These are phyloP conservation scores for Rutstroemia sp. DNA, from an alignment of 2,329 filamentous ascomycete genomes.

Conservation along the genomic window DNA sequence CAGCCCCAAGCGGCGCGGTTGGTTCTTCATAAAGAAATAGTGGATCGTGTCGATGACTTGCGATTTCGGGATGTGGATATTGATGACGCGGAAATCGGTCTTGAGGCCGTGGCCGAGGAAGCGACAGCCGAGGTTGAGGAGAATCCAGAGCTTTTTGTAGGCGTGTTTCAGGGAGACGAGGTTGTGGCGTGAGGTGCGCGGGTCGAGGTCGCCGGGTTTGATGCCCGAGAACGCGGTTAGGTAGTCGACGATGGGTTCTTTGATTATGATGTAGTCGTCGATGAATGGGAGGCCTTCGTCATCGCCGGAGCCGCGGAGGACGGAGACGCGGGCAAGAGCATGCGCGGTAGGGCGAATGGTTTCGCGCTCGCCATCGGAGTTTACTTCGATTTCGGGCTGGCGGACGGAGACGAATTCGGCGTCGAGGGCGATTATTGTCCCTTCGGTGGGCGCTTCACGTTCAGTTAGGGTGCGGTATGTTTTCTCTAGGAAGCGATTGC, in stretches of 20 bases:
- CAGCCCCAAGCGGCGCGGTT: constrained; percentile 79
- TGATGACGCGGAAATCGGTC: constrained; percentile 96
- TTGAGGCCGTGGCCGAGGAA: constrained; percentile 92
- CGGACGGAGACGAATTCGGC: constrained; percentile 94
- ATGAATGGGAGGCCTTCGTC: constrained; percentile 83
- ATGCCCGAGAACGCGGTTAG: constrained; percentile 93
- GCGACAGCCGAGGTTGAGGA: constrained; percentile 87
- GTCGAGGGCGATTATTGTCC: constrained; percentile 80
- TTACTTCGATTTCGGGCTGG: constrained; percentile 91
- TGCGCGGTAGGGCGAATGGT: constrained; percentile 88
- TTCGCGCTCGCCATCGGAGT: constrained; percentile 85
- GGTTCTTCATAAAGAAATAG: constrained; percentile 75
- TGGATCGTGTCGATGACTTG: constrained; percentile 95
- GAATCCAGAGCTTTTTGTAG: constrained; percentile 97
- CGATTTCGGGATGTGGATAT: constrained; percentile 84
- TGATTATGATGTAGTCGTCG: constrained; percentile 92
- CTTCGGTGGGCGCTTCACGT: constrained; percentile 59
- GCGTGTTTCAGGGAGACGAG: constrained; percentile 82
- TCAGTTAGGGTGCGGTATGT: constrained; percentile 54
- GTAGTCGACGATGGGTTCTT: constrained; percentile 90
- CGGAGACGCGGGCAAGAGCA: constrained; percentile 86
- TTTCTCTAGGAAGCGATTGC: constrained; percentile 30
- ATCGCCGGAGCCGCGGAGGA: constrained; percentile 72
- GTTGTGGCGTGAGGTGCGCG: constrained; percentile 68
- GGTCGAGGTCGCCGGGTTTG: constrained; percentile 75